Evolutionary conservation across 2,329 filamentous ascomycete species (phyloP), one percentile per base, ranked within the genome.

Genomic region (Colletotrichum spaethianum): DNA sequence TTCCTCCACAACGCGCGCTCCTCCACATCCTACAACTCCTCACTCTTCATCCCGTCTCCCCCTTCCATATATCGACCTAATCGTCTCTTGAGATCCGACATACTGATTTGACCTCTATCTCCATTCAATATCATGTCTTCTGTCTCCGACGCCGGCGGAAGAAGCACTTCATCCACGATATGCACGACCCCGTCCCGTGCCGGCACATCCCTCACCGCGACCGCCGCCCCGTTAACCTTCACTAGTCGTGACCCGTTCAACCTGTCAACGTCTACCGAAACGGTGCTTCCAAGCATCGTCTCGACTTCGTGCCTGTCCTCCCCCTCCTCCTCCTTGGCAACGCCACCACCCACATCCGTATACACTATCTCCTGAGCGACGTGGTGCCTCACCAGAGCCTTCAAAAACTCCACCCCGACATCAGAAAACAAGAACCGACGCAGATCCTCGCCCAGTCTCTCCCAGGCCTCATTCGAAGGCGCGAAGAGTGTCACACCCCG

Each of bases 321-420:
- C 11, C n/a, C 57, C 1, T 33, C 18, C 31, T 38, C 18, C 9
- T 20, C 64, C 3, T n/a, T 33, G n/a, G 14, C 12, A 26, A 14
- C 40, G 12, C 20, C 52, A 20, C 16, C 28, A 26, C 28, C 12
- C 1, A 16, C 36, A 16, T 65, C 60, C 11, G 61, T n/a, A 23
- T 70, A 73, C 4, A 70, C 3, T 0, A 42, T 42, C 42, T 28
- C 62, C 5, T 4, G 23, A 3, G 60, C 38, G 52, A 73, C 33
- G 26, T 73, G 70, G 42, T 71, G 71, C 9, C 61, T 31, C 60
- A 57, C 26, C 61, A 73, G 33, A 1, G 67, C 70, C 42, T 23
- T 36, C 16, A 71, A 11, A 2, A 44, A 62, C 16, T 0, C 18
- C 12, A 1, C 1, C 8, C 40, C 67, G 31, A 2, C 11, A 1